phyloP scores from a whole-genome alignment of 768 basidiomycete species.

The Boletus patriciae region DNA sequence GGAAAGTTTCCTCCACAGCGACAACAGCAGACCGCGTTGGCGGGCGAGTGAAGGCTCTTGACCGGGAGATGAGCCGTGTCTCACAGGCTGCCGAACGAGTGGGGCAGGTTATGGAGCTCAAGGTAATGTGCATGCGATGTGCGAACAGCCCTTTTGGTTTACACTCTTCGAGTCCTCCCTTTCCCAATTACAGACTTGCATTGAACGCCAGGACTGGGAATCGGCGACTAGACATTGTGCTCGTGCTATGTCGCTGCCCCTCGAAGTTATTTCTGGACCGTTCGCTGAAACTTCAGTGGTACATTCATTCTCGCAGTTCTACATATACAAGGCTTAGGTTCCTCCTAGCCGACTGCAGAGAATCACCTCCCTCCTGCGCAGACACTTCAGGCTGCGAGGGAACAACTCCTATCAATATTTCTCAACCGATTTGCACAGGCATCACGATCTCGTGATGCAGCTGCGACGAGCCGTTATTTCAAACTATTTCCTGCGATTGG shows the following conservation, averaged over 20 bases:
- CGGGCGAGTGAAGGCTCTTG: slow-evolving; percentile 83
- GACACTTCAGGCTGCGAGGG: slow-evolving; percentile 72
- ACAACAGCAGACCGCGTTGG: slow-evolving; percentile 86
- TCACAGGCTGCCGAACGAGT: slow-evolving; percentile 90
- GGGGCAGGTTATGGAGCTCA: slow-evolving; percentile 91
- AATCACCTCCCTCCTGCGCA: slow-evolving; percentile 84
- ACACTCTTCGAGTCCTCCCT: slow-evolving; percentile 59
- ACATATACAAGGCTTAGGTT: neutral
- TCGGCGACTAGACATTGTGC: slow-evolving; percentile 89
- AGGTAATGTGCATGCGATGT: slow-evolving; percentile 47
- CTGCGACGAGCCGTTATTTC: slow-evolving; percentile 90
- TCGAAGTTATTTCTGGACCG: slow-evolving; percentile 72
- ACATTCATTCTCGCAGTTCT: slow-evolving; percentile 27
- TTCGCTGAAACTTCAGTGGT: slow-evolving; percentile 91
- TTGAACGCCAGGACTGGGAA: slow-evolving; percentile 92
- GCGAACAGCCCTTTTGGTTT: slow-evolving; percentile 26
- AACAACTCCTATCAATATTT: slow-evolving; percentile 76
- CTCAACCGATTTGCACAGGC: slow-evolving; percentile 79
- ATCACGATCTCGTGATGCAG: slow-evolving; percentile 77
- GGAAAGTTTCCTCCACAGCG: slow-evolving; percentile 68
- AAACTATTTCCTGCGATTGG: slow-evolving; percentile 95
- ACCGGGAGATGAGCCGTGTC: slow-evolving; percentile 91
- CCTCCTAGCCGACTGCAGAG: slow-evolving; percentile 80
- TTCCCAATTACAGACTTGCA: slow-evolving; percentile 52
- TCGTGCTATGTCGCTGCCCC: slow-evolving; percentile 82